Percentiles rank a stretch among this genome's conserved stretches.
phyloP scores from a whole-genome alignment of 768 basidiomycete genomes.

The Phlegmacium glaucopus region DNA sequence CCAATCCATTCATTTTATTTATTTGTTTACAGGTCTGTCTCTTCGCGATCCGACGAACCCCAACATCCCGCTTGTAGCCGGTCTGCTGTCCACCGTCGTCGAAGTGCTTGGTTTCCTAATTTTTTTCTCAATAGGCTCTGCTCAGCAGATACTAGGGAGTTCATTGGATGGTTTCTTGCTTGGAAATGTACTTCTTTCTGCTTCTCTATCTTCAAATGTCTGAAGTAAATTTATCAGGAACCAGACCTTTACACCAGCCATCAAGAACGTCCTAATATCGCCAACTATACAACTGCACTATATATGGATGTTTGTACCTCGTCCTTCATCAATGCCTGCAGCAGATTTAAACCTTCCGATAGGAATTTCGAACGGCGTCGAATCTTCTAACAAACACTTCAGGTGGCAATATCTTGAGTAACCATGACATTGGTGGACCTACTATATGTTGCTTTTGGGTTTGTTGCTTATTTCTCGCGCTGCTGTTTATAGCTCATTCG shows the following conservation, averaged over 20 bases:
- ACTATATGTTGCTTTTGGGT: constrained; percentile 54
- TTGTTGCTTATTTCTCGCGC: constrained; percentile 5
- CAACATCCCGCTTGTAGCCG: constrained; percentile 24
- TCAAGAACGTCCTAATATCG: constrained; percentile 33
- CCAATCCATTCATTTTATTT: neutral
- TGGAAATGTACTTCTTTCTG: constrained; percentile 38
- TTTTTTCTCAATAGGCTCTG: constrained; percentile 23
- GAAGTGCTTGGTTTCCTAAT: constrained; percentile 10
- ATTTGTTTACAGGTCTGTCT: constrained; percentile 33
- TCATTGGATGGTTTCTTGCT: constrained; percentile 43
- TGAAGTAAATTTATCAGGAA: constrained; percentile 29
- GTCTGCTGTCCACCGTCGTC: constrained; percentile 15
- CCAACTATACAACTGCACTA: constrained; percentile 44
- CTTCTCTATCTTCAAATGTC: neutral
- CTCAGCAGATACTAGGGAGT: constrained; percentile 33
- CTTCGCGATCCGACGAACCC: constrained; percentile 36
- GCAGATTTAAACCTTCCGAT: constrained; percentile 1
- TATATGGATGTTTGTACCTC: constrained; percentile 39
- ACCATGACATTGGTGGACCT: constrained; percentile 43
- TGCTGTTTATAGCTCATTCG: neutral
- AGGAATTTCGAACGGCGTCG: constrained; percentile 41
- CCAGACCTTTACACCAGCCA: constrained; percentile 58
- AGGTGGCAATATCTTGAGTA: constrained; percentile 34
- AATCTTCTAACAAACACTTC: constrained; percentile 32
- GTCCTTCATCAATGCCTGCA: neutral